These are phyloP conservation scores for Cyclocybe aegerita DNA, from an alignment of 768 basidiomycete genomes.

Conservation along the genomic window DNA sequence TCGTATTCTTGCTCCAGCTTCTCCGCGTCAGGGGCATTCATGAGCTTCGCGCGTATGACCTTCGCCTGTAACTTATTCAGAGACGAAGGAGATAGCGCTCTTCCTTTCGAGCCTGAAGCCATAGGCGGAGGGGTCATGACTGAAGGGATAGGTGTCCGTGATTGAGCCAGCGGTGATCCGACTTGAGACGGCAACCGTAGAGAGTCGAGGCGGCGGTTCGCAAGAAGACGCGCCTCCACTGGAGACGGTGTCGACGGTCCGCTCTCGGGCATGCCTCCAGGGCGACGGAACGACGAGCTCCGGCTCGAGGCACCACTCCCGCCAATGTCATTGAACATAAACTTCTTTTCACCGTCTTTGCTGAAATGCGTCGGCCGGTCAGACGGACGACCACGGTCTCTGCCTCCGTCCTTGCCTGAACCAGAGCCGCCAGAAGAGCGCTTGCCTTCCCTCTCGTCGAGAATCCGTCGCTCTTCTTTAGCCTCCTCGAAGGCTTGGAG, in stretches of 20 bases:
- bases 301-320: slow-evolving; percentile 70
- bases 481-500: slow-evolving; percentile 88
- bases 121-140: slow-evolving; percentile 75
- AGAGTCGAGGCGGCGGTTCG: slow-evolving; percentile 57
- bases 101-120: slow-evolving; percentile 30
- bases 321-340: slow-evolving; percentile 68
- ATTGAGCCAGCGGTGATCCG: slow-evolving; percentile 56
- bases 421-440: slow-evolving; percentile 34
- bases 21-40: slow-evolving; percentile 75
- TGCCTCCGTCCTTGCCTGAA: slow-evolving; percentile 24
- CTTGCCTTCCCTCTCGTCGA: slow-evolving; percentile 78
- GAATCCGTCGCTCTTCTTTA: slow-evolving; percentile 76
- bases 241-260: slow-evolving; percentile 62
- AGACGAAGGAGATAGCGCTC: slow-evolving; percentile 70
- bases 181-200: slow-evolving; percentile 61
- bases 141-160: slow-evolving; percentile 84
- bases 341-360: slow-evolving; percentile 46
- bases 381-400: slow-evolving; percentile 29
- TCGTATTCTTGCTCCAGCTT: slow-evolving; percentile 87
- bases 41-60: slow-evolving; percentile 88
- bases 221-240: slow-evolving; percentile 29
- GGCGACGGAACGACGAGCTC: slow-evolving; percentile 87
- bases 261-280: slow-evolving; percentile 60
- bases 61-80: slow-evolving; percentile 92
- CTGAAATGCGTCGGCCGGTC: slow-evolving; percentile 30